Percentiles rank a stretch among this genome's conserved stretches.
phyloP scores from a whole-genome alignment of 2,329 filamentous ascomycete genomes.

The Penicillium sp. region DNA sequence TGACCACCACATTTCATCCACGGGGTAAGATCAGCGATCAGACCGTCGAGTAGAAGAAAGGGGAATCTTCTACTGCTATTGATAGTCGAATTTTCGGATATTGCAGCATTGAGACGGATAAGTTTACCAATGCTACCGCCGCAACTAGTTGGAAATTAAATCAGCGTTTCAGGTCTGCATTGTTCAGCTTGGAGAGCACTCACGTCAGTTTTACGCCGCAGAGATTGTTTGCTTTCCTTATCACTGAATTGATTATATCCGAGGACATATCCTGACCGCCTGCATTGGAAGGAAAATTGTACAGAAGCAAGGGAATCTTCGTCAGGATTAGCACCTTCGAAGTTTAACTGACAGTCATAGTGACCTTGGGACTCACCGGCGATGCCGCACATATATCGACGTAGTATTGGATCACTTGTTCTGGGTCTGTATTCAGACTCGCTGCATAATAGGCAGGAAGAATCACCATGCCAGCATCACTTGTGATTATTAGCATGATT shows the following conservation, averaged over 20 bases:
- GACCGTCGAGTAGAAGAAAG: slow-evolving; percentile 23
- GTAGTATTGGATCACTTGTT: slow-evolving; percentile 25
- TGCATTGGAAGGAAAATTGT: slow-evolving; percentile 25
- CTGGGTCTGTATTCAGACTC: slow-evolving; percentile 19
- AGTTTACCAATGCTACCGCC: slow-evolving; percentile 25
- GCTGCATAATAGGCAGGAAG: slow-evolving; percentile 26
- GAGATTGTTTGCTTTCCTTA: slow-evolving; percentile 17
- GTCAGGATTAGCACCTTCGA: too few relatives aligned
- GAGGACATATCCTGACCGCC: slow-evolving; percentile 26
- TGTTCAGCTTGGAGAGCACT: not conserved
- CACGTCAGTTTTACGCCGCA: slow-evolving; percentile 26
- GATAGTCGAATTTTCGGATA: slow-evolving; percentile 12
- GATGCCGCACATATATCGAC: slow-evolving; percentile 24
- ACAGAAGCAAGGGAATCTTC: slow-evolving; percentile 23
- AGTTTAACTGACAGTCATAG: not conserved
- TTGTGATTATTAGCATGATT: not conserved
- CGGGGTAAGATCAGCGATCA: slow-evolving; percentile 25
- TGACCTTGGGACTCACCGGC: slow-evolving; percentile 11
- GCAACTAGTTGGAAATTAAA: slow-evolving; percentile 9
- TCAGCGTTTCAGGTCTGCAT: not conserved
- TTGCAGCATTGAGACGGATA: slow-evolving; percentile 16
- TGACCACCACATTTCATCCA: slow-evolving; percentile 27
- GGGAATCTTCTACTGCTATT: slow-evolving; percentile 14
- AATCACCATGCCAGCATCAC: slow-evolving; percentile 26
- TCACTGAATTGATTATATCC: slow-evolving; percentile 18